Percentiles rank a stretch among this genome's conserved stretches.
Evolutionary conservation across 345 rosid species (phyloP).

Genomic region (Pelargonium nanum): DNA sequence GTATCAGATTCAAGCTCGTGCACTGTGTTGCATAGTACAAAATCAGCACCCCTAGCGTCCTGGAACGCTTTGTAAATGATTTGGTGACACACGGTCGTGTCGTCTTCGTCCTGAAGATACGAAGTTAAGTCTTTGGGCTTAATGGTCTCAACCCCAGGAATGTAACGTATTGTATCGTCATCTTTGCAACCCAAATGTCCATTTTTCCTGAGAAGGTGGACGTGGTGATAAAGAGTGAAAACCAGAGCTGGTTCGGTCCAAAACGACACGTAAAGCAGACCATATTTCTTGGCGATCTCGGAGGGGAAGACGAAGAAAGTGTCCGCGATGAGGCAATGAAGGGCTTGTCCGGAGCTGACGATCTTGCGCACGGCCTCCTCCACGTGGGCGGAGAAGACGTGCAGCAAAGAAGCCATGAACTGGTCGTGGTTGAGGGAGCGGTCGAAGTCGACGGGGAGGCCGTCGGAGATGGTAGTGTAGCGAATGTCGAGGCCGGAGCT

Average conservation of each 20-base stretch:
- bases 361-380: slow-evolving; percentile 29
- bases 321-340: slow-evolving; percentile 46
- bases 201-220: slow-evolving; percentile 40
- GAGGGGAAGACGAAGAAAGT: slow-evolving; percentile 59
- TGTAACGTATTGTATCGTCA: too few species aligned
- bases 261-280: slow-evolving; percentile 40
- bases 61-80: slow-evolving; percentile 44
- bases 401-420: slow-evolving; percentile 40
- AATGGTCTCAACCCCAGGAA: slow-evolving; percentile 62
- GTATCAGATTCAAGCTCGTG: slow-evolving; percentile 52
- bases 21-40: slow-evolving; percentile 61
- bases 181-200: slow-evolving; percentile 50
- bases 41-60: slow-evolving; percentile 53
- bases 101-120: slow-evolving; percentile 57
- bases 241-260: slow-evolving; percentile 67
- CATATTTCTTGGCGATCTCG: slow-evolving; percentile 36
- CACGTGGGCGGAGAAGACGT: slow-evolving; percentile 44
- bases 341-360: slow-evolving; percentile 19
- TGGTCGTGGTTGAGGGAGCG: slow-evolving; percentile 52
- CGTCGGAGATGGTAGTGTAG: slow-evolving; percentile 44
- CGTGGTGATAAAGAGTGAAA: slow-evolving; percentile 39
- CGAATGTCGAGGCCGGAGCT: slow-evolving; percentile 34
- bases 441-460: slow-evolving; percentile 46
- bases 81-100: slow-evolving; percentile 41
- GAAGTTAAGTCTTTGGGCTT: slow-evolving; percentile 56